These are phyloP conservation scores for Chlorella sorokiniana DNA, from an alignment of 139 green algal species.

Conservation along the genomic window DNA sequence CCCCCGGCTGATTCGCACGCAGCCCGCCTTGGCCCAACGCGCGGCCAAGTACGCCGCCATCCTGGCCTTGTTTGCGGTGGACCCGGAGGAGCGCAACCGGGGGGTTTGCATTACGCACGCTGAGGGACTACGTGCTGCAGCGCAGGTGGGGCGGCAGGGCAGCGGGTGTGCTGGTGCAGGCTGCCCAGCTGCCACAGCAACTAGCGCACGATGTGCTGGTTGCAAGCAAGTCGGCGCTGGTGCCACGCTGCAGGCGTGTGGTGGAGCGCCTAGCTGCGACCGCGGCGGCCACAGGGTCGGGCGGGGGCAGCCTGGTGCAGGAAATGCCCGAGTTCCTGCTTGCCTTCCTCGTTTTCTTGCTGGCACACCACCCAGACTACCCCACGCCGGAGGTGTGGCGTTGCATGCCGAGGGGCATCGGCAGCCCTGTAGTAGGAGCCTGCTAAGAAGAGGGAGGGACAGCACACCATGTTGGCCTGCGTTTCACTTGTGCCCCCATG, in stretches of 20 bases:
- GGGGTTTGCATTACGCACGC: constrained; percentile 33
- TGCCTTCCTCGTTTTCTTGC: constrained; percentile 72
- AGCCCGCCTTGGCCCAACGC: constrained; percentile 15
- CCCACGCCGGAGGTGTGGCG: constrained; percentile 47
- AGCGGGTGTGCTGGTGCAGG: no score
- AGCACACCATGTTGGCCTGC: no score
- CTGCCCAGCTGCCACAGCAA: no score
- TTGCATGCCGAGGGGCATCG: not conserved
- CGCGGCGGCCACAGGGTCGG: constrained; percentile 21
- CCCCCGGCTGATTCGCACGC: not conserved
- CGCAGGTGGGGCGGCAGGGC: constrained; percentile 30
- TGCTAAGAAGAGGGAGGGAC: no score
- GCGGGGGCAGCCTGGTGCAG: constrained; percentile 56
- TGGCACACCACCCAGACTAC: constrained; percentile 88
- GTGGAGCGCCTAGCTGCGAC: constrained; percentile 30
- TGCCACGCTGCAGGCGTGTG: constrained; percentile 2
- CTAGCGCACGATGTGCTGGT: no score
- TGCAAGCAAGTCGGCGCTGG: no score
- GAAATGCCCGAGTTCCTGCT: constrained; percentile 82
- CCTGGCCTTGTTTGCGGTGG: constrained; percentile 63
- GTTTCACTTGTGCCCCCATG: no score
- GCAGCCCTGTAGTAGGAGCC: no score
- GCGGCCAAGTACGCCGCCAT: constrained; percentile 73
- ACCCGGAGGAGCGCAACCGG: constrained; percentile 50
- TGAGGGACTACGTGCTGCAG: constrained; percentile 39